Percentiles rank a stretch among this genome's conserved stretches.
Conservation (phyloP, 1,284 basidiomycete genomes). For the Cryptococcus depauperatus region DNA sequence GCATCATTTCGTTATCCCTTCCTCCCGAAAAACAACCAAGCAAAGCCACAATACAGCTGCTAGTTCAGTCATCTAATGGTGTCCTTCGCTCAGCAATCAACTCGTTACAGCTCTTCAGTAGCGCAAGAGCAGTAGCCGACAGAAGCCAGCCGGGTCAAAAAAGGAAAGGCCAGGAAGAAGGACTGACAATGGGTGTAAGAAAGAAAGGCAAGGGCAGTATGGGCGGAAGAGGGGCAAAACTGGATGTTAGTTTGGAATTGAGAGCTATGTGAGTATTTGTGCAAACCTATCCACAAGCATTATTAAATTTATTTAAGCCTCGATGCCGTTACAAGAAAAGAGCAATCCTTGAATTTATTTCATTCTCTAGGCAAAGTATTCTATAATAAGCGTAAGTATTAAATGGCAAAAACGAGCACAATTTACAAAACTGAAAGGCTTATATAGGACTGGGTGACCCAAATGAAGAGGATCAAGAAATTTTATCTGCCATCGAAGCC, state of each 20-base stretch:
- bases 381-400: slow-evolving; percentile 79
- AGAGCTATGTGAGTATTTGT: slow-evolving; percentile 38
- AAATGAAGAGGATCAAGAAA: slow-evolving; percentile 24
- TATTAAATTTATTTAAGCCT: slow-evolving; percentile 44
- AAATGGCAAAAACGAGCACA: background rate
- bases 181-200: slow-evolving; percentile 21
- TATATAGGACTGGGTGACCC: slow-evolving; percentile 41
- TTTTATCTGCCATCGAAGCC: slow-evolving; percentile 14
- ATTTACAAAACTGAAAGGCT: slow-evolving; percentile 19
- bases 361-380: slow-evolving; percentile 88
- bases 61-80: slow-evolving; percentile 72
- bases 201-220: slow-evolving; percentile 29
- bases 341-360: slow-evolving; percentile 79
- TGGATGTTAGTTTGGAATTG: slow-evolving; percentile 39
- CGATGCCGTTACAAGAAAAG: slow-evolving; percentile 67
- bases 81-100: slow-evolving; percentile 90
- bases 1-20: slow-evolving; percentile 53
- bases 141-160: slow-evolving; percentile 11
- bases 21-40: slow-evolving; percentile 46
- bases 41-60: slow-evolving; percentile 60
- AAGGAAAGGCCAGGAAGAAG: slow-evolving; percentile 11
- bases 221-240: slow-evolving; percentile 39
- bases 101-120: slow-evolving; percentile 68
- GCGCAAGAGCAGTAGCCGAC: slow-evolving; percentile 2
- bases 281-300: background rate